Conservation (phyloP, 2,329 filamentous ascomycete genomes). For the Fusarium hostae region DNA sequence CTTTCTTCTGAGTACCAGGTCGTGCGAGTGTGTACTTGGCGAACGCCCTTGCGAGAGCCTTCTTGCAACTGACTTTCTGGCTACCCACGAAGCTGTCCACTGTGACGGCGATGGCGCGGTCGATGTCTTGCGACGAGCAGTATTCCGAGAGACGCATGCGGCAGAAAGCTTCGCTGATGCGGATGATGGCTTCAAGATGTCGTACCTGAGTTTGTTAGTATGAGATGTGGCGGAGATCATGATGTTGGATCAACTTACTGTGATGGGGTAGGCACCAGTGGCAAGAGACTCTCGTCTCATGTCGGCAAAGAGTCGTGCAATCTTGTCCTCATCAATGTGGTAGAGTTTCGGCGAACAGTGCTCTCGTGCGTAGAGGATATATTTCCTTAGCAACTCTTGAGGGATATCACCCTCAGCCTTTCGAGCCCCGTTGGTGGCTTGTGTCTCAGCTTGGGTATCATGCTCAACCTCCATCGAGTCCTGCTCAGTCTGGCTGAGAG, state of each 20-base stretch:
- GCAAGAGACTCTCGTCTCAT: conserved; percentile 94
- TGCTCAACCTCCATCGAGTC: conserved; percentile 73
- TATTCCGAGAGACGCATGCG: conserved; percentile 99
- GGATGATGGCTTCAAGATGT: conserved; percentile 97
- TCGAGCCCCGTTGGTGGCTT: conserved; percentile 39
- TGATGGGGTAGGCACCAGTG: conserved; percentile 97
- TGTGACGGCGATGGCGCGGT: conserved; percentile 95
- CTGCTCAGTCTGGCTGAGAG: conserved; percentile 62
- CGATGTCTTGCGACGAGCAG: conserved; percentile 89
- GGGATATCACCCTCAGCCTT: conserved; percentile 76
- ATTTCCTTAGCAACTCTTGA: conserved; percentile 92
- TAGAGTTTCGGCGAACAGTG: conserved; percentile 92
- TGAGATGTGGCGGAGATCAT: neutral
- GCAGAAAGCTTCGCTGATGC: conserved; percentile 92
- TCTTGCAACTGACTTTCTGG: conserved; percentile 98
- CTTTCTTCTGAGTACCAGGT: conserved; percentile 52
- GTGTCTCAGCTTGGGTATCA: conserved; percentile 57
- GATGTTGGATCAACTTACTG: conserved; percentile 69
- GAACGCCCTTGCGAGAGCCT: conserved; percentile 91
- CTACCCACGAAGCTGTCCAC: conserved; percentile 96
- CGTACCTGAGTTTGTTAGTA: conserved; percentile 73
- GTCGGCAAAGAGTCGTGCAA: conserved; percentile 92
- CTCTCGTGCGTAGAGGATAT: conserved; percentile 94
- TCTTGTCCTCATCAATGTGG: conserved; percentile 97
- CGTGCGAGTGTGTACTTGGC: conserved; percentile 84